Conservation (phyloP, 1,284 basidiomycete genomes). For the Ustilago nuda region DNA sequence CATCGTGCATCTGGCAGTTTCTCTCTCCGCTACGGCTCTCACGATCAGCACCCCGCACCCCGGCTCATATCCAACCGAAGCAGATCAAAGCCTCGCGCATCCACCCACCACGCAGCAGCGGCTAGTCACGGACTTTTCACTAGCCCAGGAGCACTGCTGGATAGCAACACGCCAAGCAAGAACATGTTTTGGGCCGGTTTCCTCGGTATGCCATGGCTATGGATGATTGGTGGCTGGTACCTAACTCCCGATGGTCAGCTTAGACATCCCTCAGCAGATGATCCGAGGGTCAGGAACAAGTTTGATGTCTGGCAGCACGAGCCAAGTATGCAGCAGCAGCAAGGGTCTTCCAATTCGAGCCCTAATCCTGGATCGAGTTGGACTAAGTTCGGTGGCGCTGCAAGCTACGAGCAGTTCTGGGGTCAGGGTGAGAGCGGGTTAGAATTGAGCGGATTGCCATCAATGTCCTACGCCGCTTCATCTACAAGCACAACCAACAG, state of each 20-base stretch:
- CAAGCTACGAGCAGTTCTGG: constrained; percentile 21
- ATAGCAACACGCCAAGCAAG: constrained; percentile 41
- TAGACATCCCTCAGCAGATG: constrained; percentile 26
- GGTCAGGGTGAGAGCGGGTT: constrained; percentile 5
- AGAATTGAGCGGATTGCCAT: constrained; percentile 19
- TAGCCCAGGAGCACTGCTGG: constrained; percentile 32
- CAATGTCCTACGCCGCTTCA: constrained; percentile 35
- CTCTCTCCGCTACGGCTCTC: constrained; percentile 19
- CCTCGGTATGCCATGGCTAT: constrained; percentile 64
- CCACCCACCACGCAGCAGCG: constrained; percentile 4
- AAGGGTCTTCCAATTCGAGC: constrained; percentile 16
- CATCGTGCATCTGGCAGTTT: constrained; percentile 27
- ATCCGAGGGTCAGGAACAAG: constrained; percentile 18
- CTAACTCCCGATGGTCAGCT: constrained; percentile 42
- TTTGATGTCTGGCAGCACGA: constrained; percentile 56
- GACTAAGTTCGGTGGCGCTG: constrained; percentile 6
- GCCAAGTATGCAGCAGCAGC: constrained; percentile 37
- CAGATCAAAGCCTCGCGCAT: constrained; percentile 16
- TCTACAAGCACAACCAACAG: constrained; percentile 24
- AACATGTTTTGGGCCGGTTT: constrained; percentile 63
- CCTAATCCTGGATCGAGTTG: constrained; percentile 21
- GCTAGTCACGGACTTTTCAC: constrained; percentile 18
- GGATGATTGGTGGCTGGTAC: constrained; percentile 63
- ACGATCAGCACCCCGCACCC: constrained; percentile 16
- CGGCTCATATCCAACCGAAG: constrained; percentile 8